Evolutionary conservation across 148 eudicot species (phyloP), one percentile per base, ranked within the genome.

Genomic region (Suaeda aralocaspica): DNA sequence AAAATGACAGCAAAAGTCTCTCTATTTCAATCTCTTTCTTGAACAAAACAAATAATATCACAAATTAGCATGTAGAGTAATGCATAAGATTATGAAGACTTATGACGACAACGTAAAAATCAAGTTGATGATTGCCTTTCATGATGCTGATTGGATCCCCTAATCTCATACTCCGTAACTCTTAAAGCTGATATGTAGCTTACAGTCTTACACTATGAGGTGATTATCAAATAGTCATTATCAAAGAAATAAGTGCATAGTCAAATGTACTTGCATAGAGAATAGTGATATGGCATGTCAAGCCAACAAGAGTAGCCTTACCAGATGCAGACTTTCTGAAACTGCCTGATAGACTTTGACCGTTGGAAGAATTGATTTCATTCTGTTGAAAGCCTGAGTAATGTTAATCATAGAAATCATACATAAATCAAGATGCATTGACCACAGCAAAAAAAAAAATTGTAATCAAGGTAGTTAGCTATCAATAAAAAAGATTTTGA

Each of bases 261-360:
- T 36, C 41, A 36, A 36, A 36, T 36, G 4, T 36, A 36, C 41
- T 3, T n/a, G 8, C 4, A 48, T 53, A 51, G 6, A 46, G 9
- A 12, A 51, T 53, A 10, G 16, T 25, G n/a, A 71, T 53, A 34
- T 24, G 29, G 24, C 51, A 60, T 67, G 58, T n/a, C 69, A 58
- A 31, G 46, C 16, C 42, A 50, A 34, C 74, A n/a, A 25, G 56
- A 76, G 21, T 5, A 58, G 64, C 26, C 46, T 34, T 21, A 86
- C 88, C 88, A 76, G 85, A 76, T 78, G 78, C 70, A 58, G 78
- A 70, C 76, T 82, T 82, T 80, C 87, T 80, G 80, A 86, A 82
- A 78, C 90, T 86, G 62, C 75, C 81, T 69, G 85, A 83, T 67
- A 82, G 66, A 79, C 87, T 86, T 72, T 68, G 83, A 66, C 81